Base-by-base conservation (phyloP, 2,329 filamentous ascomycete genomes). In the Laburnicola sp. region DNA sequence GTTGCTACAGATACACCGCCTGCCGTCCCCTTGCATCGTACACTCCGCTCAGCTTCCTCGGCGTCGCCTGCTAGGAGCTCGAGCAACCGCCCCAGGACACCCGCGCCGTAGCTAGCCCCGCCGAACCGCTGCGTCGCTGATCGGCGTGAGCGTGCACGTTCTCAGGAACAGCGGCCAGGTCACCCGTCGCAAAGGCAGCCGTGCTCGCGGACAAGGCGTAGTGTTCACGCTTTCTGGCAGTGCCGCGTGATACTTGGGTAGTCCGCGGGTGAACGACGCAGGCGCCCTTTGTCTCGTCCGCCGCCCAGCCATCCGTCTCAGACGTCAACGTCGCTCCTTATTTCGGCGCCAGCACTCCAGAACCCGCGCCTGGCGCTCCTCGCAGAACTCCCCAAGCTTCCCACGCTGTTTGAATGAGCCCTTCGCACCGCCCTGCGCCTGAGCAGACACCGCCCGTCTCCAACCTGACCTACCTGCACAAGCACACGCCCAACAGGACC, bases 321-420 rank as follows among this genome's bases (percentile, higher is more conserved):
- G 26, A 45, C 39, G 22, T 54, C 41, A 38, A 42, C 49, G 34
- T 44, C 49, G 40, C 43, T 11, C 16, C 32, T 8, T 7, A 21
- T 21, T n/a, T 23, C 22, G 21, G 7, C 28, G 11, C 35, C 30
- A 9, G 10, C 11, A 40, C 38, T 23, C 8, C 16, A 37, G 23
- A 28, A n/a, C 26, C 28, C 37, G 28, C 32, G 27, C 46, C 43
- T 46, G 50, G 46, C 56, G 45, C 51, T 44, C 27, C 32, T 41
- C 38, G 42, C 54, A 54, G 45, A 50, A 50, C 47, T 22, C 48
- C 34, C 38, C 53, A 39, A 51, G 48, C 54, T 48, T 46, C 41
- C 10, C 52, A 41, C 21, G 58, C 62, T 59, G 57, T 59, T 72
- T 73, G 67, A 71, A 73, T 73, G 70, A 72, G 59, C 68, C 66